phyloP scores from a whole-genome alignment of 2,329 filamentous ascomycete genomes.

The Botrytis elliptica region DNA sequence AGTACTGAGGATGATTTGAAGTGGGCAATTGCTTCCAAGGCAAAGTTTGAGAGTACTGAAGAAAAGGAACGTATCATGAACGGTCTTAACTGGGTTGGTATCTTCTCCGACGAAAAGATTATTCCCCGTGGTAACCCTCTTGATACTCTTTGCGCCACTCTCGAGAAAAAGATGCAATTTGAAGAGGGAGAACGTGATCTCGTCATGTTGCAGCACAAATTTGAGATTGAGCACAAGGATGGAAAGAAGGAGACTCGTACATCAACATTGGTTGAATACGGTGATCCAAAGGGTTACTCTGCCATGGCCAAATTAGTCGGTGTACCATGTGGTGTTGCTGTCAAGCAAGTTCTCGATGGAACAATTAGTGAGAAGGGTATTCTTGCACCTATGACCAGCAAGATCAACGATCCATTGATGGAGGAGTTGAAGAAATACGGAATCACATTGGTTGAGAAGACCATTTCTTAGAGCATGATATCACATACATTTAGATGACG shows the following conservation, averaged over 20 bases:
- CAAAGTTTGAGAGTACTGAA: slow-evolving; percentile 65
- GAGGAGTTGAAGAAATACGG: slow-evolving; percentile 75
- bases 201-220: slow-evolving; percentile 77
- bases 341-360: slow-evolving; percentile 74
- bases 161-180: slow-evolving; percentile 91
- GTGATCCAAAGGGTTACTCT: slow-evolving; percentile 72
- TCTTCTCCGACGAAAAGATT: slow-evolving; percentile 68
- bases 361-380: slow-evolving; percentile 71
- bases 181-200: slow-evolving; percentile 80
- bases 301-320: slow-evolving; percentile 84
- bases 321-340: slow-evolving; percentile 71
- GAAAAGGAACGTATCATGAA: slow-evolving; percentile 68
- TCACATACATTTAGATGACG: neutral
- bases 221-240: slow-evolving; percentile 80
- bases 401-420: slow-evolving; percentile 71
- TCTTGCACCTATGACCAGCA: slow-evolving; percentile 71
- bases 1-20: slow-evolving; percentile 67
- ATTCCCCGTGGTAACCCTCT: slow-evolving; percentile 75
- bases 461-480: slow-evolving; percentile 38
- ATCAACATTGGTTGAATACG: slow-evolving; percentile 80
- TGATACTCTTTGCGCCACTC: slow-evolving; percentile 84
- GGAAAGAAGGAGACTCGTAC: slow-evolving; percentile 75
- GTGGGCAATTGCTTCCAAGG: slow-evolving; percentile 72
- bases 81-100: slow-evolving; percentile 70
- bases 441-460: slow-evolving; percentile 72